Percentiles rank a stretch among this genome's conserved stretches.
phyloP scores from a whole-genome alignment of 2,329 filamentous ascomycete species.

The Neofusicoccum ribis region DNA sequence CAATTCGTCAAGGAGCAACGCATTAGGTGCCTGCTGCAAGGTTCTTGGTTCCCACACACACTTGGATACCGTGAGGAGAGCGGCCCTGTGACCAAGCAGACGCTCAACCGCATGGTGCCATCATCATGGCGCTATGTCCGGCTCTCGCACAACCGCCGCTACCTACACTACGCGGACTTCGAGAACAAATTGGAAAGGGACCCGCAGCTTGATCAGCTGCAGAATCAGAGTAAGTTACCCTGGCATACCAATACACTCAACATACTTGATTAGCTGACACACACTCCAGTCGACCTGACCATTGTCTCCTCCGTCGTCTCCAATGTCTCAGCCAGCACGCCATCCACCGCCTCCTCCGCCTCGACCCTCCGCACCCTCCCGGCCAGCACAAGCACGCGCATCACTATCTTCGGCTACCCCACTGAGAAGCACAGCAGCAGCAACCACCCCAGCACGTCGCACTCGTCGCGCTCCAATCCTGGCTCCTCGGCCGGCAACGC shows the following conservation, averaged over 20 bases:
- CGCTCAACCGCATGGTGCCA: slow-evolving; percentile 43
- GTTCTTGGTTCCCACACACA: slow-evolving; percentile 76
- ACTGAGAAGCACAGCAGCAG: neutral
- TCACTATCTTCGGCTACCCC: slow-evolving; percentile 80
- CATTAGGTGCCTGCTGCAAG: slow-evolving; percentile 82
- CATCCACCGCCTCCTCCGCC: slow-evolving; percentile 50
- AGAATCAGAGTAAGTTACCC: slow-evolving; percentile 64
- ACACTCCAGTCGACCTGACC: slow-evolving; percentile 68
- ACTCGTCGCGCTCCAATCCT: slow-evolving; percentile 15
- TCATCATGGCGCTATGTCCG: slow-evolving; percentile 79
- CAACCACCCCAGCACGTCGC: slow-evolving; percentile 21
- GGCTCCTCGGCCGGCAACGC: slow-evolving; percentile 37
- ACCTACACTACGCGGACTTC: slow-evolving; percentile 88
- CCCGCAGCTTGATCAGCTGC: slow-evolving; percentile 71
- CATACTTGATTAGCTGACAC: slow-evolving; percentile 2
- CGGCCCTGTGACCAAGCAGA: slow-evolving; percentile 46
- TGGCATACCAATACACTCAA: too few species aligned
- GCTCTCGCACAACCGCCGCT: slow-evolving; percentile 86
- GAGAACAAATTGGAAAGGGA: slow-evolving; percentile 62
- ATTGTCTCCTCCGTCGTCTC: slow-evolving; percentile 91
- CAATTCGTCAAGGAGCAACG: slow-evolving; percentile 98
- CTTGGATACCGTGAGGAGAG: slow-evolving; percentile 52
- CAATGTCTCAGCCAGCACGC: slow-evolving; percentile 71
- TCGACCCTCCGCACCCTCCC: slow-evolving; percentile 47
- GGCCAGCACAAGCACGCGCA: slow-evolving; percentile 67